Evolutionary conservation across 768 basidiomycete genomes (phyloP).

Genomic region (Coprinopsis marcescibilis): DNA sequence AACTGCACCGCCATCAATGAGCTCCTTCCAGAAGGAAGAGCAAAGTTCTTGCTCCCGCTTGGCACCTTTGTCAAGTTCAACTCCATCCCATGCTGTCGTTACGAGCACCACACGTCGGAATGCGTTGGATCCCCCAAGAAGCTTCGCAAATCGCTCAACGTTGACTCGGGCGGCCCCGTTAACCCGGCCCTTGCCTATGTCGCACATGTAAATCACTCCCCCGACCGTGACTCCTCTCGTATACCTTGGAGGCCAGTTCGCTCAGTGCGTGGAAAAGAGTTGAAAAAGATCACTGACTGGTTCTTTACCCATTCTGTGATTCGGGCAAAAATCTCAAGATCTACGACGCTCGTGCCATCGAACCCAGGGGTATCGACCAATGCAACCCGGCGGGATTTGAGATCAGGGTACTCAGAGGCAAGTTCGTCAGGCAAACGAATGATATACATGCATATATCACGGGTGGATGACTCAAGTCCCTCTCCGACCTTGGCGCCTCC

Average conservation of each 20-base stretch:
- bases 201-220: constrained; percentile 23
- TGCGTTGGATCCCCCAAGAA: no score
- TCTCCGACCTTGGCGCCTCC: constrained; percentile 18
- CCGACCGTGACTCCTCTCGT: constrained; percentile 15
- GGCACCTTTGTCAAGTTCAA: no score
- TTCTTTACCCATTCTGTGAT: constrained; percentile 21
- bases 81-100: no score
- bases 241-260: constrained; percentile 12
- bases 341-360: constrained; percentile 17
- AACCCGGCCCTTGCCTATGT: constrained; percentile 19
- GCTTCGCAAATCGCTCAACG: no score
- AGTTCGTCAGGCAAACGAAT: background rate
- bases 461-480: constrained; percentile 20
- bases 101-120: no score
- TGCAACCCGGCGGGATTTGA: constrained; percentile 2
- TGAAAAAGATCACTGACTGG: constrained; percentile 15
- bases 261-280: constrained; percentile 2
- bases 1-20: no score
- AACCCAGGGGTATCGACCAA: constrained; percentile 24
- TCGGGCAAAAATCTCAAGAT: constrained; percentile 19
- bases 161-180: no score
- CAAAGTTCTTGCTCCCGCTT: no score
- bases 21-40: no score
- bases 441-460: constrained; percentile 14
- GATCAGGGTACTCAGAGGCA: constrained; percentile 3